Evolutionary conservation across 306 rosid species (phyloP), one percentile per base, ranked within the genome.

Genomic region (Sphenostylis stenocarpa): DNA sequence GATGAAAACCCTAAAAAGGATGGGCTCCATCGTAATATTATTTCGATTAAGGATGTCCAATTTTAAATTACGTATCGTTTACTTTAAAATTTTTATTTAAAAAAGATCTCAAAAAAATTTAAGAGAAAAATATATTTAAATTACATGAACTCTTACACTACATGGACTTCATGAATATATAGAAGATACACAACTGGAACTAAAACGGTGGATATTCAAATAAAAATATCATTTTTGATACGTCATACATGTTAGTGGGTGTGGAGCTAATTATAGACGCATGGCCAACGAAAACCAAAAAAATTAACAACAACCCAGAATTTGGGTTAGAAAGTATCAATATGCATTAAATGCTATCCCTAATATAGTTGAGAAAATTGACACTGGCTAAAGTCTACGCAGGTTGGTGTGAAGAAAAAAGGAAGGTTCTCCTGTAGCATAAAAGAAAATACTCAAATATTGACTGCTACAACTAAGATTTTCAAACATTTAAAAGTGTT

Each of bases 191-290:
- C n/a, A n/a, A n/a, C n/a, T n/a, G n/a, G 49, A 58, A 81, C 41
- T 51, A 24, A 72, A 82, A 44, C 74, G 78, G 80, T 47, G 72
- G 83, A 82, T 65, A 56, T 72, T 66, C 66, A 72, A 77, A 82
- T 56, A 38, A 43, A 71, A 69, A 55, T 76, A 53, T 77, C 33
- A 72, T 64, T 70, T 82, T 77, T 29, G 10, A 65, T 57, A 72
- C 66, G 70, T 77, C 71, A 55, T 13, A 72, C 2, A 43, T 45
- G 75, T 64, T 10, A 60, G 80, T 66, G 80, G 86, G n/a, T 67
- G 67, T 72, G 72, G 77, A 36, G 34, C 83, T 66, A 77, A 82
- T 82, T 55, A 45, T 74, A 45, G 47, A 24, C 36, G 64, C 70
- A 67, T 43, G 65, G 45, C 70, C 48, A 31, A 8, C 52, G 4